These are phyloP conservation scores for Aspergillus funiculosus DNA, from an alignment of 495 filamentous ascomycete species.

Conservation along the genomic window DNA sequence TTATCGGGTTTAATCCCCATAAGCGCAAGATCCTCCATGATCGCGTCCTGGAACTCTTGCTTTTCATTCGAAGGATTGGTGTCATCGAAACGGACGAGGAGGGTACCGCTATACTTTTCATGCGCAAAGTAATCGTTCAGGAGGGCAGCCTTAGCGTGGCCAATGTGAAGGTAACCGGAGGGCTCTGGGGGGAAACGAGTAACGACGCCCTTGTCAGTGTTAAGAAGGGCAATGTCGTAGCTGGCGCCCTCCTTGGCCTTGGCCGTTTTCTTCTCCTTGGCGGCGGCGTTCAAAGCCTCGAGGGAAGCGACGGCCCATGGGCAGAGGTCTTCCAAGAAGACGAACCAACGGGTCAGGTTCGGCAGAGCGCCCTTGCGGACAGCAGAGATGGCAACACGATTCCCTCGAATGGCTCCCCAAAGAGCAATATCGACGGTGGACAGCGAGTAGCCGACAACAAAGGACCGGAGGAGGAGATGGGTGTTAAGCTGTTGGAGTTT, in stretches of 20 bases:
- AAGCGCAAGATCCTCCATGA: conserved; percentile 75
- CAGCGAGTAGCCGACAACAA: conserved; percentile 75
- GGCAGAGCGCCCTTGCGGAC: conserved; percentile 70
- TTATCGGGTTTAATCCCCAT: conserved; percentile 83
- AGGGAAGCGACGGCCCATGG: conserved; percentile 50
- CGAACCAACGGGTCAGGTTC: conserved; percentile 85
- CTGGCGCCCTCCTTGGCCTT: conserved; percentile 77
- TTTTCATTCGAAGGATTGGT: conserved; percentile 94
- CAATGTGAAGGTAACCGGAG: conserved; percentile 91
- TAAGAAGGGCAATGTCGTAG: conserved; percentile 84
- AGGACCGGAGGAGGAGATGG: conserved; percentile 79
- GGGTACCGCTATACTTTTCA: conserved; percentile 74
- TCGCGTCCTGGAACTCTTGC: conserved; percentile 83
- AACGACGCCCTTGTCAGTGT: conserved; percentile 87
- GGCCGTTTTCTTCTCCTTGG: conserved; percentile 60
- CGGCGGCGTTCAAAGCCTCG: conserved; percentile 54
- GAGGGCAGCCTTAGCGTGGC: conserved; percentile 87
- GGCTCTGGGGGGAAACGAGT: conserved; percentile 95
- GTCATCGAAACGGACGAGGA: conserved; percentile 84
- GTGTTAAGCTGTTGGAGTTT: conserved; percentile 71
- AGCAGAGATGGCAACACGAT: conserved; percentile 74
- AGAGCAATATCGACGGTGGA: conserved; percentile 74
- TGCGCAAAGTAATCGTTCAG: conserved; percentile 94
- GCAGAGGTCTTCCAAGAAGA: conserved; percentile 74
- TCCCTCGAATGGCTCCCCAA: conserved; percentile 80